Base-by-base conservation (phyloP, 1,139 yeast species). In the Blastobotrys persicus region DNA sequence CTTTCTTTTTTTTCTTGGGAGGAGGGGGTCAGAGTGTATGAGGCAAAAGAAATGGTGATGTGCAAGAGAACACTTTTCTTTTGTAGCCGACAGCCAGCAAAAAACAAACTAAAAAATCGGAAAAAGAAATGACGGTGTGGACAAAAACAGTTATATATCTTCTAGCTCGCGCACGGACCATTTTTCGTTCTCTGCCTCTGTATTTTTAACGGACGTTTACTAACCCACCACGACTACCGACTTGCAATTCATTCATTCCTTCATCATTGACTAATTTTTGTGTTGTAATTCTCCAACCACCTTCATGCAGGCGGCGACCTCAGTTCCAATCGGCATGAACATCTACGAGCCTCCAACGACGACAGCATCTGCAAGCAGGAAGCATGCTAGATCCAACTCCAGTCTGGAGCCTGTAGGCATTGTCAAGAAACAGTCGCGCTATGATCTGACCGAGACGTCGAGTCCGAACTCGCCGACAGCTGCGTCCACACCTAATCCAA, bases 341-440 rank as follows among this genome's bases (percentile, higher is more conserved):
- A 19, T 37, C n/a, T 37, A 37, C 41, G 19, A 7, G 28, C 26
- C 41, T 16, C 16, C 18, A 6, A 14, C 11, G 18, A 13, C 39
- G 11, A 34, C 11, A 9, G 20, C 39, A 20, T 11, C 39, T 12
- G 19, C 13, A 13, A 5, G 20, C 20, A 34, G 53, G 31, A 50
- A 50, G 41, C 53, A 50, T 31, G 46, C 46, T 12, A 31, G 53
- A 19, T 50, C 53, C 12, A n/a, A 47, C 28, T 47, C 50, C 12
- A 34, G 50, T 4, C 31, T 50, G n/a, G 53, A 50, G 23, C 47
- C 50, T 9, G 48, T 47, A 4, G 38, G 31, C 17, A 14, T 47
- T 6, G 28, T 42, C n/a, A 44, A 44, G 48, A 50, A 50, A 37
- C 49, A 50, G 32, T 50, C 53, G 11, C 43, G 50, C 17, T 28